Base-by-base conservation (phyloP, 768 basidiomycete genomes). In the Xerocomus brunneocitrinus region DNA sequence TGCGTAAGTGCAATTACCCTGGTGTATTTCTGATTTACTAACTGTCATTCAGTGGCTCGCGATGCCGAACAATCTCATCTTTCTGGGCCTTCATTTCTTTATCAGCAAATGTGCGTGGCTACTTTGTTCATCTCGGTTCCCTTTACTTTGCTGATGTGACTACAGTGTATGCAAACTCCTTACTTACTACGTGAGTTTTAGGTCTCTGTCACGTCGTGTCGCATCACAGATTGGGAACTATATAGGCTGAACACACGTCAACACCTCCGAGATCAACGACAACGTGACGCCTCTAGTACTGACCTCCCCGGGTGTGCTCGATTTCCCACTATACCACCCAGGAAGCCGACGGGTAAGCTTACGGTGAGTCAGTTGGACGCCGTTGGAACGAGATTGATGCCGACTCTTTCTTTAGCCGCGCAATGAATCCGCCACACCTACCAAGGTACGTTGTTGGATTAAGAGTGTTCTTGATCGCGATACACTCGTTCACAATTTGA, bases 11-110 rank as follows among this genome's bases (percentile, higher is more conserved):
- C 5, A 16, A 19, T 14, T 19, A 19, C 19, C 19, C 13, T 3
- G 14, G n/a, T 12, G 4, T 36, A 13, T 25, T 24, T 46, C 1
- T 38, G 10, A 12, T 14, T 47, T 30, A 43, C 7, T 52, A 49
- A 56, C 27, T 4, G 0, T 48, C 8, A 3, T 10, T 22, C 5
- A 52, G 80, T 81, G 80, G 80, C 56, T 80, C 13, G 56, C 65
- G 8, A 74, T 79, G 69, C 73, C 76, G 5, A 54, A 62, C 13
- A 79, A 80, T 53, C 71, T 81, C 4, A 65, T 81, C 10, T 81
- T 80, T 58, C 71, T 79, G 76, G 80, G 74, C 2, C 57, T 82
- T 4, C 77, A 81, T 59, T 77, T 81, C 54, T 70, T 79, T 24
- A 81, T 82, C 50, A 72, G 74, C 59, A 82, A 82, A 66, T 60